Evolutionary conservation across 108 stramenopile genomes (phyloP).

Genomic region (Bacterosira constricta): DNA sequence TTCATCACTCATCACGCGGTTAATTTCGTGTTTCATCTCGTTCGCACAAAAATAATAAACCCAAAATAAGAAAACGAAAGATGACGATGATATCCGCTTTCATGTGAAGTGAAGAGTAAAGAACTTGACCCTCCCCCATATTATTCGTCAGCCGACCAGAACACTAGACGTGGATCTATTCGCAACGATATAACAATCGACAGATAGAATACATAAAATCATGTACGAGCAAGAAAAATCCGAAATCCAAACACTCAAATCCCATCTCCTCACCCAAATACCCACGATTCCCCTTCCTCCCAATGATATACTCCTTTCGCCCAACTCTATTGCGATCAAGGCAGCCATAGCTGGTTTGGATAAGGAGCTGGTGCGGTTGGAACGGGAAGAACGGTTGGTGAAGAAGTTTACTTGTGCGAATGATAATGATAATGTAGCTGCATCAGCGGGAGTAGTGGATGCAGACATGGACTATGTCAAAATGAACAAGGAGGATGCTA

Average conservation of each 20-base stretch:
- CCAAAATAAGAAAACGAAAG: no score
- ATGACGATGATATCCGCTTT: no score
- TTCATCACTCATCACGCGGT: no score
- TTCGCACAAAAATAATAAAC: no score
- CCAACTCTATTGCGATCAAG: constrained; percentile 54
- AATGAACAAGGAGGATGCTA: constrained; percentile 42
- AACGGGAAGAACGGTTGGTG: constrained; percentile 67
- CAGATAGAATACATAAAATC: no score
- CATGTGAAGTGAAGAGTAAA: no score
- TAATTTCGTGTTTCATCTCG: no score
- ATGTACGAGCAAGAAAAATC: constrained; percentile 35
- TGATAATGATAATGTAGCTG: neutral
- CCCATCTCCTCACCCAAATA: constrained; percentile 26
- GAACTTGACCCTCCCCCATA: no score
- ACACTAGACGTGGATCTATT: no score
- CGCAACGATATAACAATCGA: no score
- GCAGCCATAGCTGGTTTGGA: constrained; percentile 72
- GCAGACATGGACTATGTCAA: constrained; percentile 24
- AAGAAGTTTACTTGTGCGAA: constrained; percentile 46
- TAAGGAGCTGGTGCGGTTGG: constrained; percentile 55
- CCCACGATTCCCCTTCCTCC: constrained; percentile 28
- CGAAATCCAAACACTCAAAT: constrained; percentile 42
- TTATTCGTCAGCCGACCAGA: no score
- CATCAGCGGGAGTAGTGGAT: neutral
- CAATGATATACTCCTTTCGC: constrained; percentile 18